Base-by-base conservation (phyloP, 1,284 basidiomycete species). In the Fomitopsis betulina region DNA sequence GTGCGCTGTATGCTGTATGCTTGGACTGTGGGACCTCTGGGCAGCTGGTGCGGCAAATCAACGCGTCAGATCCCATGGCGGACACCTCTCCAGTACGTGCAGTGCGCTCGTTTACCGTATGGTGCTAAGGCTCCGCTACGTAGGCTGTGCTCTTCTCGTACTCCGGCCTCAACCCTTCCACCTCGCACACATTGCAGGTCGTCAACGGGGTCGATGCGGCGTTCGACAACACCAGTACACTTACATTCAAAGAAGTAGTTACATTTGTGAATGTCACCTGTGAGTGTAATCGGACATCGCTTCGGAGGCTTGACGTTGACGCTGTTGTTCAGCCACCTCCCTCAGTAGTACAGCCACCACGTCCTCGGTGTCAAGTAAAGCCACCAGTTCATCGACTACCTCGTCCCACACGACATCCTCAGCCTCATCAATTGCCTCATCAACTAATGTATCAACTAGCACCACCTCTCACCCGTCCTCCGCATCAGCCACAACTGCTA, bases 171-270 rank as follows among this genome's bases (percentile, higher is more conserved):
- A 68, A 74, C 51, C 67, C 70, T 1, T 62, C 60, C 5, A 53
- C 39, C 5, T 40, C 63, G 19, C 74, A 75, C 57, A 59, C 63
- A 13, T 62, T 76, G 25, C 57, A 55, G 13, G 69, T 75, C 2
- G 62, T 68, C 55, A 75, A 75, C 53, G 58, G 73, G 32, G 62
- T 64, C 21, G 69, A 70, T 56, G 54, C 54, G 32, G 47, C 55
- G 21, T 68, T 67, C 54, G 62, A 62, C 32, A 59, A 62, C 37
- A 58, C 58, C 21, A 70, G 72, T 42, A 58, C 67, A 55, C 61
- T 75, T 45, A 74, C 68, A 6, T 73, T 76, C 40, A 63, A 68
- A 32, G 67, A 67, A 32, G 55, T 75, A 13, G 55, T 63, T 2
- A 61, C 71, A 9, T 63, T 62, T 8, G 55, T 66, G 0, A 60